Conservation (phyloP, 2,329 filamentous ascomycete genomes). For the Apiospora phragmitis region DNA sequence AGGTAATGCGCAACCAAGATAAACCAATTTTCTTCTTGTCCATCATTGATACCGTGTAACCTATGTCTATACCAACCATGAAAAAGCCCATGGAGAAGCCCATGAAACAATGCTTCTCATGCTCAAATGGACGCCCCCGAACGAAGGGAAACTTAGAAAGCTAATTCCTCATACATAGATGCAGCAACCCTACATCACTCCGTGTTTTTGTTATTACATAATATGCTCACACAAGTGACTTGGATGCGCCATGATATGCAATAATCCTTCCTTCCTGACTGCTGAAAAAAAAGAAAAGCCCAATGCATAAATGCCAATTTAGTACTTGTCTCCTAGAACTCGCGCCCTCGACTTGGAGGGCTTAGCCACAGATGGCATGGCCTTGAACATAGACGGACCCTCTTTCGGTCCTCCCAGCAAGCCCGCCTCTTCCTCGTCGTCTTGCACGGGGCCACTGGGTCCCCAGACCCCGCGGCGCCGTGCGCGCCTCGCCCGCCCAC, state of each 20-base stretch:
- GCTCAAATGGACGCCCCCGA: too few relatives aligned
- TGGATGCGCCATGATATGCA: not conserved
- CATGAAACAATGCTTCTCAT: too few relatives aligned
- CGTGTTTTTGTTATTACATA: not conserved
- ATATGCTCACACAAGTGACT: not conserved
- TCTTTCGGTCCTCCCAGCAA: not conserved
- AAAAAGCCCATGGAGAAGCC: too few relatives aligned
- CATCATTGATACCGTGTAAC: too few relatives aligned
- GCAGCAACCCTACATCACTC: not conserved
- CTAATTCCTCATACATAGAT: not conserved
- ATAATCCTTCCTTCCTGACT: too few relatives aligned
- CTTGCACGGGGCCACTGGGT: constrained; percentile 18
- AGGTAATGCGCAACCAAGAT: not conserved
- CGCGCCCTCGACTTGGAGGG: constrained; percentile 6
- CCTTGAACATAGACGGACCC: constrained; percentile 1
- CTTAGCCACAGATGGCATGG: not conserved
- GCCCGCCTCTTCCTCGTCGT: constrained; percentile 13
- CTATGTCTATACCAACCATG: too few relatives aligned
- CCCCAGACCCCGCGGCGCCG: constrained; percentile 32
- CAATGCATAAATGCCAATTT: not conserved
- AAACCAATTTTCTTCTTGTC: too few relatives aligned
- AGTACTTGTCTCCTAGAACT: constrained; percentile 5
- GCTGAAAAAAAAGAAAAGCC: too few relatives aligned
- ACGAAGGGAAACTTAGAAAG: not conserved
- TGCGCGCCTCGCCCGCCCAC: constrained; percentile 24